Evolutionary conservation across 495 filamentous ascomycete species (phyloP).

Genomic region (Penicillium pancosmium): DNA sequence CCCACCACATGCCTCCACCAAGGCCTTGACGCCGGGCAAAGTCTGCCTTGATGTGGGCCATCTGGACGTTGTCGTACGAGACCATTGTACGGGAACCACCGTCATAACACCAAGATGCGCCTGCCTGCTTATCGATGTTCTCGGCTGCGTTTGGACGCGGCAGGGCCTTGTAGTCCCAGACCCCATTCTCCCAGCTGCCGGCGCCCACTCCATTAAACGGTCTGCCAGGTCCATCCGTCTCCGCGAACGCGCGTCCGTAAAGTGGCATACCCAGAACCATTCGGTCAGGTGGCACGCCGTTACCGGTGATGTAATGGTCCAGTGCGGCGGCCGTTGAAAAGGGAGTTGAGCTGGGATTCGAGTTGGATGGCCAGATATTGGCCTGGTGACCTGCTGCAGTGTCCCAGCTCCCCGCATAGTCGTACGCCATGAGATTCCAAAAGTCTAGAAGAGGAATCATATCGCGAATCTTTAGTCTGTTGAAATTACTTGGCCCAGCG

Average conservation of each 20-base stretch:
- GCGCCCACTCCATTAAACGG: conserved; percentile 70
- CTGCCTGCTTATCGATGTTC: conserved; percentile 36
- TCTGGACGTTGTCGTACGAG: conserved; percentile 70
- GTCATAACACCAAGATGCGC: conserved; percentile 77
- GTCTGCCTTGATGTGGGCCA: conserved; percentile 62
- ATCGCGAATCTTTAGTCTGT: conserved; percentile 61
- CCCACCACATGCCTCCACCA: conserved; percentile 95
- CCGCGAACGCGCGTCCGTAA: conserved; percentile 81
- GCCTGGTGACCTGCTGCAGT: conserved; percentile 73
- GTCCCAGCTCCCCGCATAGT: conserved; percentile 82
- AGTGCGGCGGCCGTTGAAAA: conserved; percentile 50
- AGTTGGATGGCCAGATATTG: conserved; percentile 64
- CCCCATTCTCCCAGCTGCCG: conserved; percentile 72
- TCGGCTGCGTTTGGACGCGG: conserved; percentile 50
- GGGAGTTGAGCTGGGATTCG: conserved; percentile 61
- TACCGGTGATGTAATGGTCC: conserved; percentile 59
- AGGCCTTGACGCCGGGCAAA: conserved; percentile 67
- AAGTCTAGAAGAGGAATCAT: conserved; percentile 83
- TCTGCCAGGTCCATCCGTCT: conserved; percentile 72
- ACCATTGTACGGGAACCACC: conserved; percentile 61
- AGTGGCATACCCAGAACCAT: conserved; percentile 86
- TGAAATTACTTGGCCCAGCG: conserved; percentile 64
- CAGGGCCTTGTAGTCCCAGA: conserved; percentile 79
- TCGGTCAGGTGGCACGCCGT: conserved; percentile 66
- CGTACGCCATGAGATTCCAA: conserved; percentile 82